These are phyloP conservation scores for Galeopsis tetrahit DNA, from an alignment of 257 asterid genomes.

Conservation along the genomic window DNA sequence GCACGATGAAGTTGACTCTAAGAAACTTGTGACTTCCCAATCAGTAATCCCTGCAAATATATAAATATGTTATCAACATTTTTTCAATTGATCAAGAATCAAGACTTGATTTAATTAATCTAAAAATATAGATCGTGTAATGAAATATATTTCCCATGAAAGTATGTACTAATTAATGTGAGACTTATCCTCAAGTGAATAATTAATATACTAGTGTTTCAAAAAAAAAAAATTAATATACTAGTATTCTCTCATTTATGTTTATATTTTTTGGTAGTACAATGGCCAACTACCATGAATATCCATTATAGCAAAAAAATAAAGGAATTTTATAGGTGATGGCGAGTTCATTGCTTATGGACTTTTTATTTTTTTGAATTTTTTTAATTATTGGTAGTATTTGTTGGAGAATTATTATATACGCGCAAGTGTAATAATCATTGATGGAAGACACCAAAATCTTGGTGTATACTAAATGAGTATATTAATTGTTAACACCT, in stretches of 20 bases:
- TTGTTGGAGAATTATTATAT: conserved; percentile 34
- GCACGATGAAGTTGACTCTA: too few relatives aligned
- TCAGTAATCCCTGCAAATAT: too few relatives aligned
- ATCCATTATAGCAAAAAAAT: conserved; percentile 1
- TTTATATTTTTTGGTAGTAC: background rate
- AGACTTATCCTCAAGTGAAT: background rate
- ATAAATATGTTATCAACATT: too few relatives aligned
- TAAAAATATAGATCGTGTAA: too few relatives aligned
- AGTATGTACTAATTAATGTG: background rate
- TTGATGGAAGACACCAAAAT: conserved; percentile 54
- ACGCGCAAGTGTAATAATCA: conserved; percentile 37
- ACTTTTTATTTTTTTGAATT: conserved; percentile 13
- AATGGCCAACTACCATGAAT: conserved; percentile 4
- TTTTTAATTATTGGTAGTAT: conserved; percentile 1
- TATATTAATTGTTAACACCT: conserved; percentile 45
- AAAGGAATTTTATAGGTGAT: background rate
- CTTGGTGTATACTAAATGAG: conserved; percentile 53
- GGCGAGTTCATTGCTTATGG: background rate
- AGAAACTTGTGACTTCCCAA: too few relatives aligned
- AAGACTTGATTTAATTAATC: too few relatives aligned
- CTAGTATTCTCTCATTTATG: background rate
- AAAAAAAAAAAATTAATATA: background rate
- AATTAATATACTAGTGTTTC: background rate
- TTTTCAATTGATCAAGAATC: too few relatives aligned
- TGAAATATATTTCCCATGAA: too few relatives aligned